Conservation (phyloP, 148 eudicot species). For the Oxyria digyna region DNA sequence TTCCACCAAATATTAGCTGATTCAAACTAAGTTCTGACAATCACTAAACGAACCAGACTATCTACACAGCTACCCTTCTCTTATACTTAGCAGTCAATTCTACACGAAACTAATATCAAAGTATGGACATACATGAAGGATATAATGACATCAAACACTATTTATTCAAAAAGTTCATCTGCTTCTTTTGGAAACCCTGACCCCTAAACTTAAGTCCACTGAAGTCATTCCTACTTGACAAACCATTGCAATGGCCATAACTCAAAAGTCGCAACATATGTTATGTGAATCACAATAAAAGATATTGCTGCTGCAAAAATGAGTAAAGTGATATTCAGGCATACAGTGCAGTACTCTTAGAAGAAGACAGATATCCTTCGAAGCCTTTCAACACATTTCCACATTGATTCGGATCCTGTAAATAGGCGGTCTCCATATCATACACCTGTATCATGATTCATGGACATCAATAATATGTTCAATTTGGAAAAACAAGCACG, state of each 20-base stretch:
- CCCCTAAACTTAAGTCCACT: not conserved
- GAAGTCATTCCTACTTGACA: not conserved
- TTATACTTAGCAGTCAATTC: no score
- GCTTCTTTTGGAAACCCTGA: no score
- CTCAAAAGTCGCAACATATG: not conserved
- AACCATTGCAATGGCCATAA: no score
- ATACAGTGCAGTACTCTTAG: slow-evolving; percentile 64
- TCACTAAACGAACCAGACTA: not conserved
- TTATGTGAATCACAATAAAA: not conserved
- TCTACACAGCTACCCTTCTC: not conserved
- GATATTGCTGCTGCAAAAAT: not conserved
- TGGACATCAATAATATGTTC: not conserved
- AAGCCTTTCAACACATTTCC: slow-evolving; percentile 81
- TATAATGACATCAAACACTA: no score
- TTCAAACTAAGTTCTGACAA: not conserved
- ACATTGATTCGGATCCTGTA: slow-evolving; percentile 77
- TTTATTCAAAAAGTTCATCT: not conserved
- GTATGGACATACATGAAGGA: no score
- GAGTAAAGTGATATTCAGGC: not conserved
- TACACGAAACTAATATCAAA: not conserved
- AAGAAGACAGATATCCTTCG: slow-evolving; percentile 65
- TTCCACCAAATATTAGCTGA: not conserved
- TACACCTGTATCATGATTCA: slow-evolving; percentile 37
- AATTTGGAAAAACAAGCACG: not conserved
- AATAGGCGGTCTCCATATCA: slow-evolving; percentile 81